Percentiles rank a stretch among this genome's conserved stretches.
Evolutionary conservation across 2,329 filamentous ascomycete genomes (phyloP).

Genomic region (Talaromyces pinophilus): DNA sequence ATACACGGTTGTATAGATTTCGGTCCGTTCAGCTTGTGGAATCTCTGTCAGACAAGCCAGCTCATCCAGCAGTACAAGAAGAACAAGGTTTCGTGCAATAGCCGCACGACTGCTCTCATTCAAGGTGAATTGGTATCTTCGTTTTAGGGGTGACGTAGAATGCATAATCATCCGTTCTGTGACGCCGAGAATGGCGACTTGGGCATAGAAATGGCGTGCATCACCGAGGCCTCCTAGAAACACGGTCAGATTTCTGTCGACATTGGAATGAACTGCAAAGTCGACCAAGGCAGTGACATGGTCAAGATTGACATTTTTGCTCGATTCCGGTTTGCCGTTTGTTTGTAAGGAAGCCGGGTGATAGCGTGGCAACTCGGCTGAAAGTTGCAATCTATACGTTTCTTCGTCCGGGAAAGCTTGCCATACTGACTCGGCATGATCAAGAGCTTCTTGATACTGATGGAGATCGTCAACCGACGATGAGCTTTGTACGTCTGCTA

Average conservation of each 20-base stretch:
- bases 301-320: slow-evolving; percentile 10
- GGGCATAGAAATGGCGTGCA: slow-evolving; percentile 22
- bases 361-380: slow-evolving; percentile 13
- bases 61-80: slow-evolving; percentile 21
- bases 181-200: slow-evolving; percentile 19
- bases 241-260: slow-evolving; percentile 15
- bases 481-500: neutral
- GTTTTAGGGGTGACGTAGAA: slow-evolving; percentile 6
- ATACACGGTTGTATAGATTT: slow-evolving; percentile 22
- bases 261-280: slow-evolving; percentile 14
- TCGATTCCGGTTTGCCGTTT: neutral
- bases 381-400: neutral
- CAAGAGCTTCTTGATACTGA: slow-evolving; percentile 14
- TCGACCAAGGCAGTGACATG: slow-evolving; percentile 20
- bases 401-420: slow-evolving; percentile 11
- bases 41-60: slow-evolving; percentile 19
- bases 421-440: slow-evolving; percentile 17
- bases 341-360: slow-evolving; percentile 8
- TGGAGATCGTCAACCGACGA: slow-evolving; percentile 16
- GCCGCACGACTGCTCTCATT: slow-evolving; percentile 13
- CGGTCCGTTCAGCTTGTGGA: slow-evolving; percentile 15
- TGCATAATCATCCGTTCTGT: slow-evolving; percentile 16
- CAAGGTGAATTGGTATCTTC: slow-evolving; percentile 21
- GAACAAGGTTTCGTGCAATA: slow-evolving; percentile 20
- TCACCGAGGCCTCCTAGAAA: slow-evolving; percentile 22